These are phyloP conservation scores for Cystobasidium ongulense DNA, from an alignment of 768 basidiomycete species.

Conservation along the genomic window DNA sequence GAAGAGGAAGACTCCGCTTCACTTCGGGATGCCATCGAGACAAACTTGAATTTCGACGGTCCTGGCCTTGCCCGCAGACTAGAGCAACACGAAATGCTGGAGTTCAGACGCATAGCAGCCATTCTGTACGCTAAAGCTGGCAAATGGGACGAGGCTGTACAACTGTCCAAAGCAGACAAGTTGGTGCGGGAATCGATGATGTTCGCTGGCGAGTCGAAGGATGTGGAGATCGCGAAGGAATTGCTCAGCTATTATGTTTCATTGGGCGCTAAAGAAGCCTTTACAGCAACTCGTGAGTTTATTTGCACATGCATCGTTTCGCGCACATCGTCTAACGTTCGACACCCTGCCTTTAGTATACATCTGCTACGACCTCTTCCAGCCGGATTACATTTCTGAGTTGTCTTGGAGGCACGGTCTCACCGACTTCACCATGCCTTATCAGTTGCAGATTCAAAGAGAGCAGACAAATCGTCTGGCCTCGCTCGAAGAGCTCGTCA, in stretches of 20 bases:
- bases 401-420: constrained; percentile 92
- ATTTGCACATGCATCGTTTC: neutral
- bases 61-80: constrained; percentile 73
- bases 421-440: constrained; percentile 97
- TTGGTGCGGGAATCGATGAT: constrained; percentile 93
- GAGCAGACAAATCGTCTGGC: constrained; percentile 51
- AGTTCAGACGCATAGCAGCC: constrained; percentile 88
- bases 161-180: constrained; percentile 89
- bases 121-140: constrained; percentile 97
- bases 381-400: constrained; percentile 85
- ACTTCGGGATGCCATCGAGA: constrained; percentile 91
- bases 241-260: constrained; percentile 92
- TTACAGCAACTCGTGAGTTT: constrained; percentile 53
- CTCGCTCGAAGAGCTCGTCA: constrained; percentile 76
- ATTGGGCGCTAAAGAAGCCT: constrained; percentile 98
- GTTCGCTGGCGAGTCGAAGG: constrained; percentile 74
- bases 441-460: constrained; percentile 77
- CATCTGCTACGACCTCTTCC: constrained; percentile 89
- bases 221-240: constrained; percentile 88
- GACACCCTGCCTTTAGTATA: constrained; percentile 50
- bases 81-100: constrained; percentile 81
- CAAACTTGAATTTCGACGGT: constrained; percentile 96
- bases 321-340: constrained; percentile 36
- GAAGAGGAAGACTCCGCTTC: constrained; percentile 99
- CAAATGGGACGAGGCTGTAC: constrained; percentile 93